A percentile compares a stretch with the other conserved stretches of the same genome.
Evolutionary conservation across 768 basidiomycete genomes (phyloP).

Genomic region (Hericium erinaceus): DNA sequence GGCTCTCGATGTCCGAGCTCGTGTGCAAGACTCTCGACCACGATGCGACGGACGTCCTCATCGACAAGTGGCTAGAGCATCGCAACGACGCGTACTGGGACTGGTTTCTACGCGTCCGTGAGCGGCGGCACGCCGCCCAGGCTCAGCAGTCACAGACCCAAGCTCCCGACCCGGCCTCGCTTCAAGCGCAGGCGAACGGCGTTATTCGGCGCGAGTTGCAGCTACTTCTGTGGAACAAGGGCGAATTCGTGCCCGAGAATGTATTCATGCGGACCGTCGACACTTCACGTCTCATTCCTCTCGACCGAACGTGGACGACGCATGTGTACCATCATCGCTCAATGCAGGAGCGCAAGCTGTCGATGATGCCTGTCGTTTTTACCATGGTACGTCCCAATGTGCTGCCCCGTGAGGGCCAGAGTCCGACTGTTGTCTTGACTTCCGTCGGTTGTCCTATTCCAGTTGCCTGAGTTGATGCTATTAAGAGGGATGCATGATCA

Average conservation of each 20-base stretch:
- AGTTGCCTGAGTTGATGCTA: constrained; percentile 76
- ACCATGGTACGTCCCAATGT: constrained; percentile 49
- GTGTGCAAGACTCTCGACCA: constrained; percentile 71
- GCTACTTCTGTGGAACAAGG: constrained; percentile 47
- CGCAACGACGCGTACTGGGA: constrained; percentile 68
- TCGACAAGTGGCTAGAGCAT: constrained; percentile 80
- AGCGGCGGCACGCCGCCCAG: constrained; percentile 49
- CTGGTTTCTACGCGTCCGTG: constrained; percentile 65
- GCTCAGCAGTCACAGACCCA: background rate
- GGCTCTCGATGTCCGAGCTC: constrained; percentile 67
- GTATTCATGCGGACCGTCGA: constrained; percentile 74
- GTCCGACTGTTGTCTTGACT: background rate
- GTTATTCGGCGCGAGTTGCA: constrained; percentile 32
- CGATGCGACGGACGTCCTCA: constrained; percentile 67
- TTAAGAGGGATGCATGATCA: constrained; percentile 74
- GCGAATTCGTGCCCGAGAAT: constrained; percentile 71
- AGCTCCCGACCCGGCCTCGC: background rate
- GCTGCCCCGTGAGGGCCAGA: background rate
- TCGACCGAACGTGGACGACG: constrained; percentile 76
- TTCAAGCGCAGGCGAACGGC: constrained; percentile 19
- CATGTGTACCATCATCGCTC: constrained; percentile 73
- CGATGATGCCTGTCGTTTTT: constrained; percentile 75
- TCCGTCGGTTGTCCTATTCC: background rate
- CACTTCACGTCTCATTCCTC: constrained; percentile 67
- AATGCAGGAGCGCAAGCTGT: constrained; percentile 61